Percentiles rank a stretch among this genome's conserved stretches.
Evolutionary conservation across 768 basidiomycete species (phyloP).

Genomic region (Naganishia antarctica): DNA sequence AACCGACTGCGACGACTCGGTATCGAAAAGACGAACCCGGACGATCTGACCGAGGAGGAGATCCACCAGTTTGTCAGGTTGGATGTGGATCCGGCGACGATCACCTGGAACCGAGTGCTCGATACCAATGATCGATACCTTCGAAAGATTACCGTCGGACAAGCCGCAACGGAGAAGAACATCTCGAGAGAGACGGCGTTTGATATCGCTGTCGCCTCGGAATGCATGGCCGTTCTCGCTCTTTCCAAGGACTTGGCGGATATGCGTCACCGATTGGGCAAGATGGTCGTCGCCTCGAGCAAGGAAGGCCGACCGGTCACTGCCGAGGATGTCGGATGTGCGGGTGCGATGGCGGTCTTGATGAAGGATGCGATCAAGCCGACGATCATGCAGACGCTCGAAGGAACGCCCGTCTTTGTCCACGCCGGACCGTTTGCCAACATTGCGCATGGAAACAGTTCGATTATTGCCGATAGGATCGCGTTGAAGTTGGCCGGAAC

Average conservation of each 20-base stretch:
- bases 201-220: slow-evolving; percentile 94
- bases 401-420: slow-evolving; percentile 97
- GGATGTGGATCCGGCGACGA: slow-evolving; percentile 81
- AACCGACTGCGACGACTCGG: slow-evolving; percentile 91
- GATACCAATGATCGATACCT: slow-evolving; percentile 97
- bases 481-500: slow-evolving; percentile 95
- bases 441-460: slow-evolving; percentile 96
- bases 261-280: slow-evolving; percentile 83
- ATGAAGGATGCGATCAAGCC: slow-evolving; percentile 99
- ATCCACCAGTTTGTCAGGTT: slow-evolving; percentile 82
- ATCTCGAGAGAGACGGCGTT: slow-evolving; percentile 84
- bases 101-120: slow-evolving; percentile 94
- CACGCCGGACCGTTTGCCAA: slow-evolving; percentile 99
- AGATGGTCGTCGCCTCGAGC: slow-evolving; percentile 94
- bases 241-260: slow-evolving; percentile 80
- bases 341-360: slow-evolving; percentile 89
- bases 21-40: slow-evolving; percentile 87
- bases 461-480: slow-evolving; percentile 93
- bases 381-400: slow-evolving; percentile 95
- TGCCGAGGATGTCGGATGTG: slow-evolving; percentile 90
- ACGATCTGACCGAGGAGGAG: slow-evolving; percentile 88
- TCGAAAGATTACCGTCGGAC: slow-evolving; percentile 88
- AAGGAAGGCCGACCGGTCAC: slow-evolving; percentile 87
- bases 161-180: slow-evolving; percentile 80
- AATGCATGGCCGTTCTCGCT: slow-evolving; percentile 96